These are phyloP conservation scores for Penicillium egyptiacum DNA, from an alignment of 495 filamentous ascomycete genomes.

Conservation along the genomic window DNA sequence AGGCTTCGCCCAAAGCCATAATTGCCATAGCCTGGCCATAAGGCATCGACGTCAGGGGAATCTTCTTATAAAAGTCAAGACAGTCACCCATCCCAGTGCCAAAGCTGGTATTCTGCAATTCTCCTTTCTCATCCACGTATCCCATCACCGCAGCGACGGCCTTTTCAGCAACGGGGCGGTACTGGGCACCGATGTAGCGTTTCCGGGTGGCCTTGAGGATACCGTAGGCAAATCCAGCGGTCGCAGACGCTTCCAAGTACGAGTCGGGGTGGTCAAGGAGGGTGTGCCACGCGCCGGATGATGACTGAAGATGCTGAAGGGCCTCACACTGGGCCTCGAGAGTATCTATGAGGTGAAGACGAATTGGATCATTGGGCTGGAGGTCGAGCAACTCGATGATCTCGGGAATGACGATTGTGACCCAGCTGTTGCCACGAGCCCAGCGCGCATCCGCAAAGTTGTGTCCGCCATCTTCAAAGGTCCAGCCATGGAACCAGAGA, in stretches of 20 bases:
- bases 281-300: slow-evolving; percentile 65
- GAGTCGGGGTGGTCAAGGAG: slow-evolving; percentile 62
- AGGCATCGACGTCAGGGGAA: slow-evolving; percentile 70
- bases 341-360: slow-evolving; percentile 59
- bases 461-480: slow-evolving; percentile 63
- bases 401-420: slow-evolving; percentile 74
- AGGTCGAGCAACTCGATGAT: slow-evolving; percentile 67
- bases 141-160: slow-evolving; percentile 61
- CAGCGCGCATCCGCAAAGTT: slow-evolving; percentile 70
- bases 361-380: slow-evolving; percentile 54
- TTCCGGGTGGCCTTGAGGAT: slow-evolving; percentile 68
- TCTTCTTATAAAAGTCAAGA: slow-evolving; percentile 68
- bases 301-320: slow-evolving; percentile 53
- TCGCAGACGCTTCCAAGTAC: slow-evolving; percentile 70
- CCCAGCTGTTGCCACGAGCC: slow-evolving; percentile 67
- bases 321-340: slow-evolving; percentile 63
- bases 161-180: slow-evolving; percentile 52
- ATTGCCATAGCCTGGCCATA: slow-evolving; percentile 79
- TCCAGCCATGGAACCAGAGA: slow-evolving; percentile 74
- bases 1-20: slow-evolving; percentile 66
- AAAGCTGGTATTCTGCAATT: slow-evolving; percentile 68
- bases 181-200: slow-evolving; percentile 58
- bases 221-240: slow-evolving; percentile 73
- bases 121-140: slow-evolving; percentile 59
- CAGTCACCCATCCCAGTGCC: slow-evolving; percentile 69